Conservation (phyloP, 441 rosid genomes). For the Bocquillonia castaneifolia region DNA sequence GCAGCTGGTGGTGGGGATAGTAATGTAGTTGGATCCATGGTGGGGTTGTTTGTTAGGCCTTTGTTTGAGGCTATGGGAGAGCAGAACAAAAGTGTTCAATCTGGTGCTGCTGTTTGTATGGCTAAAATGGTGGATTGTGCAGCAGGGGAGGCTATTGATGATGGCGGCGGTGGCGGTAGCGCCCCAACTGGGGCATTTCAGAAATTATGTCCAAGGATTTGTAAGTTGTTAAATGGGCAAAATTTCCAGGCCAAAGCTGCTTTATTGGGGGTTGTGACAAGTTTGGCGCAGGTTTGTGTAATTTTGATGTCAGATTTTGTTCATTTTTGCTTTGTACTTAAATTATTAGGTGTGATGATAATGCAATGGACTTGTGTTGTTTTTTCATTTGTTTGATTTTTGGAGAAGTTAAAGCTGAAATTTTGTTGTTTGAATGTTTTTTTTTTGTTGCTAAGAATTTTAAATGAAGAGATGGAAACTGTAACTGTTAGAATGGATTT, state of each 20-base stretch:
- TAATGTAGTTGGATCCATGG: slow-evolving; percentile 39
- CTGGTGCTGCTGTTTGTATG: slow-evolving; percentile 90
- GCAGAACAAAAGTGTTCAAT: slow-evolving; percentile 84
- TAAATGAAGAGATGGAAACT: neutral
- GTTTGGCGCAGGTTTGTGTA: slow-evolving; percentile 72
- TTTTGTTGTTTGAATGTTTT: neutral
- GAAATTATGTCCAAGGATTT: slow-evolving; percentile 81
- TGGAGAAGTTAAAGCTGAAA: neutral
- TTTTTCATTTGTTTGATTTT: neutral
- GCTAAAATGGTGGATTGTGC: slow-evolving; percentile 87
- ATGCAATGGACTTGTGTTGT: neutral
- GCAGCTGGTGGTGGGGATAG: slow-evolving; percentile 39
- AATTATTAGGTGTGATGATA: neutral
- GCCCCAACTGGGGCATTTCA: slow-evolving; percentile 60
- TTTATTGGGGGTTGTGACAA: slow-evolving; percentile 69
- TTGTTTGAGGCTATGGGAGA: slow-evolving; percentile 94
- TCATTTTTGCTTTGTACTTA: slow-evolving; percentile 6
- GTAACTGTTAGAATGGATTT: slow-evolving; percentile 5
- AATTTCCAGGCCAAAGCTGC: slow-evolving; percentile 79
- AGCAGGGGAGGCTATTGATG: slow-evolving; percentile 11
- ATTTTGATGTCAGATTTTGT: slow-evolving; percentile 18
- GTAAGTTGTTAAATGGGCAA: slow-evolving; percentile 76
- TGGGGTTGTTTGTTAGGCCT: slow-evolving; percentile 77
- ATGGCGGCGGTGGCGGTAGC: slow-evolving; percentile 15
- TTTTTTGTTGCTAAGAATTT: slow-evolving; percentile 7